Evolutionary conservation across 257 asterid species (phyloP), one percentile per base, ranked within the genome.

Genomic region (Rehmannia glutinosa): DNA sequence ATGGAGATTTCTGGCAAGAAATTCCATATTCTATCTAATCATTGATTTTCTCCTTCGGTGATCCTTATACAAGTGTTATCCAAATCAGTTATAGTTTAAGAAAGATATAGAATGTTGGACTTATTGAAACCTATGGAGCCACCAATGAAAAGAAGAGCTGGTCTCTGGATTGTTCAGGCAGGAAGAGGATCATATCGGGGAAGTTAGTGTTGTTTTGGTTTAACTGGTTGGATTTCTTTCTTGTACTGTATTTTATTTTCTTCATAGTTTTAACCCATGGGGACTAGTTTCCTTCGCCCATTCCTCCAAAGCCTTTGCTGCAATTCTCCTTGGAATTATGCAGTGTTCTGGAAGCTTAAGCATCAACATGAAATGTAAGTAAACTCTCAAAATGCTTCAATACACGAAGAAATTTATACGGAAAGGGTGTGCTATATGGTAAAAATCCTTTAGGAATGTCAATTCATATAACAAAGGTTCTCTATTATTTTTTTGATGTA

Each of bases 131-230:
- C 91, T 4, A 78, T 73, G 80, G 99, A 88, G 75, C 97, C 97
- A 73, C 96, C 94, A 52, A 81, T 83, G 83, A 93, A 91, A 74
- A 82, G 97, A 74, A 88, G 96, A 87, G 90, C 92, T 74, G 96
- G 95, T 69, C 74, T 90, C 52, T 69, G 89, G 84, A 82, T 85
- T 59, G 90, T 83, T 28, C 99, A 93, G 59, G 99, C 97, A 23
- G 99, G 99, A 79, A 79, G 99, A 82, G 95, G 96, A 55, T 90
- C 99, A 20, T 93, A 93, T 80, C 71, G 99, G 2, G 99, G 90
- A 54, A 93, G 96, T 71, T 93, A 90, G 96, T 73, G 21, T 17
- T 61, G 47, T 27, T 54, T 74, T 68, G 28, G 73, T 59, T 69
- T 66, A 61, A 73, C 30, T 60, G 72, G 78, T 77, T 73, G 69